Evolutionary conservation across 139 green algal species (phyloP).

Genomic region (Tetraselmis chui): DNA sequence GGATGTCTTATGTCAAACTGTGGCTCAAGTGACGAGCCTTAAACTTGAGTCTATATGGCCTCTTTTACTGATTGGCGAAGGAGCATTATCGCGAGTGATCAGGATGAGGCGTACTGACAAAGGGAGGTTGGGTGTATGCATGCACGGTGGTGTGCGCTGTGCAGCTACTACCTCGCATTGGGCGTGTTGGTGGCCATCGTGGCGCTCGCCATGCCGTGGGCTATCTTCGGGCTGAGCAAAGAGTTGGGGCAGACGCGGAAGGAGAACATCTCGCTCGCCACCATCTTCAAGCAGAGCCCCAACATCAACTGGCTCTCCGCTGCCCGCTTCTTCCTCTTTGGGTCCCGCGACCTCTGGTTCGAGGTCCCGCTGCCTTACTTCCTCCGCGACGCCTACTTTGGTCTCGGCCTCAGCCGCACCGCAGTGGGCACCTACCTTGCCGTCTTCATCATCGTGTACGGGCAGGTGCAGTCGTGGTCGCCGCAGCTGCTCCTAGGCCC

Average conservation of each 20-base stretch:
- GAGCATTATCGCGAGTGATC: too few species aligned
- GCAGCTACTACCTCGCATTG: conserved; percentile 63
- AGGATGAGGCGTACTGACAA: too few species aligned
- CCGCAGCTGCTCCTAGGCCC: conserved; percentile 64
- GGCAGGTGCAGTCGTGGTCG: conserved; percentile 71
- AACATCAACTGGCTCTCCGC: conserved; percentile 71
- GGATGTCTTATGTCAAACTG: too few species aligned
- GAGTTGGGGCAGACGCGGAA: conserved; percentile 54
- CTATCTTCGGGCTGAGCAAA: conserved; percentile 38
- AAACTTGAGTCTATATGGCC: too few species aligned
- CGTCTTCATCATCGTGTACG: conserved; percentile 56
- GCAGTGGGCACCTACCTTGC: conserved; percentile 50
- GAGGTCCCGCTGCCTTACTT: conserved; percentile 78
- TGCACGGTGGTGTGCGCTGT: too few species aligned
- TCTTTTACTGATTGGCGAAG: too few species aligned
- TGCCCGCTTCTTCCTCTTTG: conserved; percentile 41
- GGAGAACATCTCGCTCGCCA: conserved; percentile 55
- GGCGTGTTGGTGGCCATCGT: conserved; percentile 57
- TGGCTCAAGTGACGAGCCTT: too few species aligned
- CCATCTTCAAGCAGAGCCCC: conserved; percentile 55
- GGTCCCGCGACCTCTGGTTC: conserved; percentile 75
- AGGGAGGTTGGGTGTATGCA: too few species aligned
- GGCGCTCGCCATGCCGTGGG: conserved; percentile 63
- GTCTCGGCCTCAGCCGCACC: conserved; percentile 59
- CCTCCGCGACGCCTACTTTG: conserved; percentile 45